Evolutionary conservation across 768 basidiomycete genomes (phyloP).

Genomic region (Mycena floridula): DNA sequence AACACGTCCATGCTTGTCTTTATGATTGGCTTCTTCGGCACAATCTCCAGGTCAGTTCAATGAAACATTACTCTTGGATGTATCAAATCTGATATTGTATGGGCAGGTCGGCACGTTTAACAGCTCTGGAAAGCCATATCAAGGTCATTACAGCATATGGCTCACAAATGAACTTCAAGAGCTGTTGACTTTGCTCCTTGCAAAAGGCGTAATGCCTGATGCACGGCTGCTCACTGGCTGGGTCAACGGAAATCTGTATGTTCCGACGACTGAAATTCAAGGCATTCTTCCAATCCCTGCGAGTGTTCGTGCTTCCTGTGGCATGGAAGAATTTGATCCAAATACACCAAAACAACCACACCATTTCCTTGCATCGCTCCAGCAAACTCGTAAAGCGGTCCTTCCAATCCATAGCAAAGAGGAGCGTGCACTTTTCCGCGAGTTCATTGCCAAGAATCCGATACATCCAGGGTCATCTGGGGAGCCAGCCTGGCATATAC

Average conservation of each 20-base stretch:
- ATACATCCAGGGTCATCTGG: background rate
- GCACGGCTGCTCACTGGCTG: constrained; percentile 1
- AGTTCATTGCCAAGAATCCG: background rate
- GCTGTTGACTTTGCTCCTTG: constrained; percentile 1
- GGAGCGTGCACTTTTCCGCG: constrained; percentile 3
- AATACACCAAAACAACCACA: background rate
- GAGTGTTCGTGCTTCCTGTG: constrained; percentile 1
- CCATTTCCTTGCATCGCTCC: constrained; percentile 1
- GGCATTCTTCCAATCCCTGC: constrained; percentile 7
- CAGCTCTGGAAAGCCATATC: constrained; percentile 14
- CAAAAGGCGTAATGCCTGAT: background rate
- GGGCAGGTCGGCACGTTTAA: constrained; percentile 20
- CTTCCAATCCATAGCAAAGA: constrained; percentile 2
- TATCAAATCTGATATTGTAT: background rate
- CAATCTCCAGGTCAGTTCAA: background rate
- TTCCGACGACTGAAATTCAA: constrained; percentile 1
- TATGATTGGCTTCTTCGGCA: constrained; percentile 7
- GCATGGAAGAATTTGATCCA: constrained; percentile 5
- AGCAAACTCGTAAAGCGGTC: constrained; percentile 3
- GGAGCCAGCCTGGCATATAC: background rate
- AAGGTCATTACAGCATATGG: constrained; percentile 18
- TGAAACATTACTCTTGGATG: background rate
- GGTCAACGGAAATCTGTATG: constrained; percentile 11
- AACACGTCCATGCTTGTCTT: constrained; percentile 3
- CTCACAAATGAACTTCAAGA: constrained; percentile 16